Evolutionary conservation across 805 yeast species (phyloP).

Genomic region (Wickerhamomyces bisporus): DNA sequence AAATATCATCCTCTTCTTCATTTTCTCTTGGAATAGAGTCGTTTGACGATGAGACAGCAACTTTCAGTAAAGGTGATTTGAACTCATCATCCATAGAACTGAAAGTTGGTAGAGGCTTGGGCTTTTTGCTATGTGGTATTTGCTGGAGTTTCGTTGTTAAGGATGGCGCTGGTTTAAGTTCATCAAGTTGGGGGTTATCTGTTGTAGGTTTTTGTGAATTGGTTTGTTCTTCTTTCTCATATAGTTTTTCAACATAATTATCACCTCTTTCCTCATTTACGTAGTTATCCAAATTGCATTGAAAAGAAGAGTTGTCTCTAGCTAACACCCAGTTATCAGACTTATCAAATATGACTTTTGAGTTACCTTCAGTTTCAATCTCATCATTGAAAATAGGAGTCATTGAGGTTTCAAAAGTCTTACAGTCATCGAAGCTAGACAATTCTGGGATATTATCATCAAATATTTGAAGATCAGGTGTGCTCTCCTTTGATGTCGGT

Average conservation of each 20-base stretch:
- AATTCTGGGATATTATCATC: slow-evolving; percentile 13
- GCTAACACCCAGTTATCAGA: slow-evolving; percentile 12
- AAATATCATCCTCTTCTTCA: slow-evolving; percentile 11
- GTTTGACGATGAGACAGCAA: slow-evolving; percentile 15
- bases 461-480: slow-evolving; percentile 1
- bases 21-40: slow-evolving; percentile 1
- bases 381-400: slow-evolving; percentile 20
- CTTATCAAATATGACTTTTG: neutral
- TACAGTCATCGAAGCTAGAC: slow-evolving; percentile 11
- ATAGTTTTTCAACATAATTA: too few species aligned
- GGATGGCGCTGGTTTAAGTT: too few species aligned
- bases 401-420: slow-evolving; percentile 22
- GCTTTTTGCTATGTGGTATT: too few species aligned
- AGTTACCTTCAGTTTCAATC: neutral
- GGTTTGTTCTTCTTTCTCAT: too few species aligned
- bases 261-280: too few species aligned
- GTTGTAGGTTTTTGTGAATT: too few species aligned
- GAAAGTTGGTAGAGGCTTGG: slow-evolving; percentile 10
- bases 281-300: slow-evolving; percentile 9
- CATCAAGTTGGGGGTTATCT: too few species aligned
- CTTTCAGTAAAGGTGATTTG: slow-evolving; percentile 15
- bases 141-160: too few species aligned
- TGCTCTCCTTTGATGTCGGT: neutral
- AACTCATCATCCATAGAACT: slow-evolving; percentile 20
- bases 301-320: slow-evolving; percentile 20